phyloP scores from a whole-genome alignment of 2,329 filamentous ascomycete species.

The Fusarium irregulare region DNA sequence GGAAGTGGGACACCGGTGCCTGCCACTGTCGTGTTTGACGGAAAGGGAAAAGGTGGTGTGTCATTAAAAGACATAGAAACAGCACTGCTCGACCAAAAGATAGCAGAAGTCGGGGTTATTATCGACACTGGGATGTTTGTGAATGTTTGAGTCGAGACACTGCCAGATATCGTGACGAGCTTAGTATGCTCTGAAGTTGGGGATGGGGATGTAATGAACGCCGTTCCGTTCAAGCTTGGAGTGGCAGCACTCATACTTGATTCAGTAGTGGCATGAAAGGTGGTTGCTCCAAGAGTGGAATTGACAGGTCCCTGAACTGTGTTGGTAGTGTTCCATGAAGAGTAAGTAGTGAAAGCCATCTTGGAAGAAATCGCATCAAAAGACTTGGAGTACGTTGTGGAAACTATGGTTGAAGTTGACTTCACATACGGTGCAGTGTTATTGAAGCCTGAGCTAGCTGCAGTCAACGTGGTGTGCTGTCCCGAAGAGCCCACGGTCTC shows the following conservation, averaged over 20 bases:
- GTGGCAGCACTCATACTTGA: slow-evolving; percentile 7
- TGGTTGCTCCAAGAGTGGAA: slow-evolving; percentile 5
- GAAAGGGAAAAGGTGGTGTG: slow-evolving; percentile 26
- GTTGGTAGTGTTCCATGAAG: slow-evolving; percentile 13
- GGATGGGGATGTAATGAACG: slow-evolving; percentile 6
- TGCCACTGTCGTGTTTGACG: slow-evolving; percentile 32
- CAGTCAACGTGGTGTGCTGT: background rate
- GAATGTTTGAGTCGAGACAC: background rate
- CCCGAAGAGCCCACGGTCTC: background rate
- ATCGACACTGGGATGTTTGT: slow-evolving; percentile 10
- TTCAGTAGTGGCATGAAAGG: slow-evolving; percentile 2
- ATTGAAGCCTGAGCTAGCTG: slow-evolving; percentile 11
- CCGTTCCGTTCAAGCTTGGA: background rate
- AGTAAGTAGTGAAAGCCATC: slow-evolving; percentile 6
- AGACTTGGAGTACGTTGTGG: slow-evolving; percentile 1
- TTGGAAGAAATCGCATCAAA: slow-evolving; percentile 2
- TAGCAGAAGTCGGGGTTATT: slow-evolving; percentile 11
- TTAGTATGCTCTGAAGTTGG: slow-evolving; percentile 21
- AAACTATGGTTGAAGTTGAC: slow-evolving; percentile 19
- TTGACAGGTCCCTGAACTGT: slow-evolving; percentile 9
- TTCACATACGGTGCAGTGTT: slow-evolving; percentile 33
- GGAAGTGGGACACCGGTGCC: slow-evolving; percentile 14
- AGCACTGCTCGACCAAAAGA: slow-evolving; percentile 8
- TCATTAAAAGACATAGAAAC: slow-evolving; percentile 1
- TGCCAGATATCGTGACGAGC: slow-evolving; percentile 4